phyloP scores from a whole-genome alignment of 2,329 filamentous ascomycete species.

The Magnaporthiopsis rhizophila region DNA sequence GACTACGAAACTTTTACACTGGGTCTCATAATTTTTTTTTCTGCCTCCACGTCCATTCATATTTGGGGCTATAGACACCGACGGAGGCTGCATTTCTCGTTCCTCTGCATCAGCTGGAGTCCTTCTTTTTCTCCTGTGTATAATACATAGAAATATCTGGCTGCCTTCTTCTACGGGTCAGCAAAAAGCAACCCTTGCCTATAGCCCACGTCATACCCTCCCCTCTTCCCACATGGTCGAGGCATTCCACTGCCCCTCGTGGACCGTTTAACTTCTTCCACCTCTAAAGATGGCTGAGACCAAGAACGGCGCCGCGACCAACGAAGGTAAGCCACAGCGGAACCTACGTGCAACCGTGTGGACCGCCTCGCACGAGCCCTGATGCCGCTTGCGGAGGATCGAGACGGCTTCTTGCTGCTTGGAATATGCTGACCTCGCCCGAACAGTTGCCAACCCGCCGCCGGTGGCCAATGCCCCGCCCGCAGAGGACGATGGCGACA shows the following conservation, averaged over 20 bases:
- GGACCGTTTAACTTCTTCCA: neutral
- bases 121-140: neutral
- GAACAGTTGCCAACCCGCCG: constrained; percentile 7
- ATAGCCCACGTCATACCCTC: neutral
- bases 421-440: neutral
- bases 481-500: constrained; percentile 20
- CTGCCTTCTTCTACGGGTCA: neutral
- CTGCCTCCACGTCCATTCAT: neutral
- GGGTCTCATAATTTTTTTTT: constrained; percentile 5
- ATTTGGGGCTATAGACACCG: neutral
- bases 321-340: neutral
- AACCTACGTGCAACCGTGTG: neutral
- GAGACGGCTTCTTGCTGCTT: neutral
- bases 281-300: constrained; percentile 6
- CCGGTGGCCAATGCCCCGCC: constrained; percentile 4
- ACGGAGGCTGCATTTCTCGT: neutral
- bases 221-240: neutral
- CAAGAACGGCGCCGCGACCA: constrained; percentile 4
- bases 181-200: neutral
- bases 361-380: neutral
- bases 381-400: neutral
- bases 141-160: neutral
- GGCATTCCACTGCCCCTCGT: neutral
- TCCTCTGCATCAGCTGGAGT: neutral
- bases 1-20: constrained; percentile 3